Conservation (phyloP, 2,329 filamentous ascomycete genomes). For the Volutella citrinella region DNA sequence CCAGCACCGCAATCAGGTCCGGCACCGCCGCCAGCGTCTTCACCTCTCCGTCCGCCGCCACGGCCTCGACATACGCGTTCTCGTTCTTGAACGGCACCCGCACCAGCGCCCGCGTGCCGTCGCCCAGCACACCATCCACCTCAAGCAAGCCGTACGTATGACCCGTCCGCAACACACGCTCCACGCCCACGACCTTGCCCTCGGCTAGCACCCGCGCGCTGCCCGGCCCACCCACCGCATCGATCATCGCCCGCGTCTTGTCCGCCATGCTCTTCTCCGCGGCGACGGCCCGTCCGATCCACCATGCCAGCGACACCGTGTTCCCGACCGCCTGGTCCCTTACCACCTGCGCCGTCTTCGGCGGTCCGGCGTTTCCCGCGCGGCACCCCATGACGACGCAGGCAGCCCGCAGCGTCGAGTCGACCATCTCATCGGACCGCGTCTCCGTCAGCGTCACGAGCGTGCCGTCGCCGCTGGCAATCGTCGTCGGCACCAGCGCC, state of each 20-base stretch:
- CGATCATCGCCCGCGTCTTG: conserved; percentile 34
- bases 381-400: conserved; percentile 30
- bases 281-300: conserved; percentile 46
- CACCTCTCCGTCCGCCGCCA: conserved; percentile 10
- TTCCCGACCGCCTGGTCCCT: conserved; percentile 31
- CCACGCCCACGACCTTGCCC: conserved; percentile 24
- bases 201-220: conserved; percentile 21
- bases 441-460: conserved; percentile 7
- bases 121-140: conserved; percentile 33
- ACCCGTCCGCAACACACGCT: conserved; percentile 45
- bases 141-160: conserved; percentile 38
- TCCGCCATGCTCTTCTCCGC: conserved; percentile 35
- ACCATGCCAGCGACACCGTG: conserved; percentile 37
- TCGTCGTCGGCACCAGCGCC: too few species aligned
- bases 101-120: conserved; percentile 26
- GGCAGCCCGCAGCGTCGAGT: conserved; percentile 7
- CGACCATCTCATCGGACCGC: conserved; percentile 26
- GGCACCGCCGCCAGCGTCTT: conserved; percentile 36
- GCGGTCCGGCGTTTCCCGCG: conserved; percentile 29
- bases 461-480: too few species aligned
- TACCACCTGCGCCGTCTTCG: conserved; percentile 27
- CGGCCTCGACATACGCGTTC: conserved; percentile 43
- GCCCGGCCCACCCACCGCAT: conserved; percentile 34
- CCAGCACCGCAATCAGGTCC: conserved; percentile 39
- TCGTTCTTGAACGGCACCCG: conserved; percentile 57